Percentiles rank a stretch among this genome's conserved stretches.
Conservation (phyloP, 805 yeast genomes). For the Sugiyamaella valdiviana region DNA sequence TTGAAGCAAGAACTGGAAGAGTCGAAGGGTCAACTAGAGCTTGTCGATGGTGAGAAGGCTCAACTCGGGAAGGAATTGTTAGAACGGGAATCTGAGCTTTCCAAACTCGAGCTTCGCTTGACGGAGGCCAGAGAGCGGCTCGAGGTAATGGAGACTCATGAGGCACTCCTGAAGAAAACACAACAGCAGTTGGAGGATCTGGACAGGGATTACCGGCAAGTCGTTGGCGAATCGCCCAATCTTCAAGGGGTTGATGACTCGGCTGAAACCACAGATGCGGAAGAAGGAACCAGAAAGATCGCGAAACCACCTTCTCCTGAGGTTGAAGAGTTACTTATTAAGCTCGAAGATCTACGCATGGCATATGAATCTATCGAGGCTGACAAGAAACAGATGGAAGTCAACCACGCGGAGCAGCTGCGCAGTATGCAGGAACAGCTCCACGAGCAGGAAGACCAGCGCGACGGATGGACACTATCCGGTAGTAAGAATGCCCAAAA, state of each 20-base stretch:
- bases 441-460: slow-evolving; percentile 9
- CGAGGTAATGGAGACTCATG: background rate
- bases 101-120: slow-evolving; percentile 21
- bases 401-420: slow-evolving; percentile 7
- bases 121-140: slow-evolving; percentile 6
- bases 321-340: background rate
- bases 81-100: slow-evolving; percentile 26
- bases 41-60: slow-evolving; percentile 28
- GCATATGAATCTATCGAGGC: slow-evolving; percentile 9
- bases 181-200: background rate
- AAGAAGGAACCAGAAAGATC: background rate
- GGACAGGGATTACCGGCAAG: background rate
- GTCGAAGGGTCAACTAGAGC: slow-evolving; percentile 23
- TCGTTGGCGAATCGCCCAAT: background rate
- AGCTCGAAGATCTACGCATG: slow-evolving; percentile 5
- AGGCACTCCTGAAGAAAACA: slow-evolving; percentile 1
- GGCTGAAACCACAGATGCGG: background rate
- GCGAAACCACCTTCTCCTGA: background rate
- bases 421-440: slow-evolving; percentile 12
- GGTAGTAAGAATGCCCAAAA: slow-evolving; percentile 2
- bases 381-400: slow-evolving; percentile 13
- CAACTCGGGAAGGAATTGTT: slow-evolving; percentile 29
- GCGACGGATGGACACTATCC: slow-evolving; percentile 14
- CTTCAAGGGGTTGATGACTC: background rate
- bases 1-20: slow-evolving; percentile 23